phyloP scores from a whole-genome alignment of 805 yeast genomes.

The Wickerhamiella kurtzmanii region DNA sequence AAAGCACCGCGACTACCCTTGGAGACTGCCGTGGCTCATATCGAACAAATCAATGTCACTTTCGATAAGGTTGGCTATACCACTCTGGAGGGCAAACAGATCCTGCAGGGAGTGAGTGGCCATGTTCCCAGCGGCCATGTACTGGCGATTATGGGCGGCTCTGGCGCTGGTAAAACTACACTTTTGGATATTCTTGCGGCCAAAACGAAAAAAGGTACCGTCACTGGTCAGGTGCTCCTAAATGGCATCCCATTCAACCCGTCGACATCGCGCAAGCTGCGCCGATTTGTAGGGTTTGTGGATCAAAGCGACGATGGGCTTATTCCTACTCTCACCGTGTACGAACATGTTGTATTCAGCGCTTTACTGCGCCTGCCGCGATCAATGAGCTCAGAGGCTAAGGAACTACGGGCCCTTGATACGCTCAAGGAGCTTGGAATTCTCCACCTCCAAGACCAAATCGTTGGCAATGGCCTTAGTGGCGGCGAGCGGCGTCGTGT shows the following conservation, averaged over 20 bases:
- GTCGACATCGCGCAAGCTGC: constrained; percentile 16
- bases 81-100: constrained; percentile 35
- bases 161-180: constrained; percentile 97
- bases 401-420: constrained; percentile 67
- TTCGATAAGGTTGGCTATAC: constrained; percentile 59
- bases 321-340: constrained; percentile 86
- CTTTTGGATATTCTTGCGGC: constrained; percentile 81
- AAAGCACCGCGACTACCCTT: constrained; percentile 6
- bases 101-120: constrained; percentile 59
- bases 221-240: constrained; percentile 53
- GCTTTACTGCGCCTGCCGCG: constrained; percentile 80
- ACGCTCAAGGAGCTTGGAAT: constrained; percentile 79
- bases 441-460: constrained; percentile 62
- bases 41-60: constrained; percentile 51
- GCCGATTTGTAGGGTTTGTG: constrained; percentile 76
- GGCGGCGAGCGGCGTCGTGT: constrained; percentile 90
- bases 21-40: constrained; percentile 11
- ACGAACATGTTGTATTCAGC: constrained; percentile 86
- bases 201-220: constrained; percentile 64
- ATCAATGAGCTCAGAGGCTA: constrained; percentile 57
- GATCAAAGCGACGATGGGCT: constrained; percentile 80
- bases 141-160: constrained; percentile 94
- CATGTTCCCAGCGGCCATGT: constrained; percentile 76
- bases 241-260: constrained; percentile 40
- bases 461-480: constrained; percentile 86